Evolutionary conservation across 1,139 yeast species (phyloP).

Genomic region (Nakaseomyces bracarensis): DNA sequence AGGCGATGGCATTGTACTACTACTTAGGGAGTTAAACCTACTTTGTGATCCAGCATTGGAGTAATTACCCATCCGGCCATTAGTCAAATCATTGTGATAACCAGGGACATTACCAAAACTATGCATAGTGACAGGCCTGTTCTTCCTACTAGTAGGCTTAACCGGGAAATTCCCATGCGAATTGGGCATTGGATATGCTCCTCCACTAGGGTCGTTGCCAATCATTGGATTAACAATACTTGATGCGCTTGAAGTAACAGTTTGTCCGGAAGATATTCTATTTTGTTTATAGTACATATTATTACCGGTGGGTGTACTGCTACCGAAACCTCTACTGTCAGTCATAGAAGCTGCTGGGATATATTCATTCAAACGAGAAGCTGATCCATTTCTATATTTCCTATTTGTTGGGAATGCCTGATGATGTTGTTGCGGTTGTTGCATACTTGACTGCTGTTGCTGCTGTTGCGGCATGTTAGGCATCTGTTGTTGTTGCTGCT

Average conservation of each 20-base stretch:
- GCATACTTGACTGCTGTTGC: constrained; percentile 8
- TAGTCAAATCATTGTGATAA: constrained; percentile 14
- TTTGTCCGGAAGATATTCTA: constrained; percentile 6
- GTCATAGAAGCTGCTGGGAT: background rate
- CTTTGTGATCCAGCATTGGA: constrained; percentile 12
- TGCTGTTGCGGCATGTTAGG: background rate
- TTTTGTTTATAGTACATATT: constrained; percentile 7
- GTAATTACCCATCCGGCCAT: constrained; percentile 10
- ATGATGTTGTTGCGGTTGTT: constrained; percentile 11
- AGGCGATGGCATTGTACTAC: constrained; percentile 11
- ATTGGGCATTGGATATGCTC: background rate
- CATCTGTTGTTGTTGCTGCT: constrained; percentile 6
- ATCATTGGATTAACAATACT: background rate
- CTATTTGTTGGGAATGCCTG: constrained; percentile 10
- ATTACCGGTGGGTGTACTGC: background rate
- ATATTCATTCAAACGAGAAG: constrained; percentile 1
- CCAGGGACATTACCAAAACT: constrained; percentile 29
- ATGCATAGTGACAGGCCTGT: constrained; percentile 27
- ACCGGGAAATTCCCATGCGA: constrained; percentile 6
- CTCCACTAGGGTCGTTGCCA: background rate
- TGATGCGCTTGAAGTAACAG: background rate
- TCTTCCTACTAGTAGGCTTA: constrained; percentile 31
- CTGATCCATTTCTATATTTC: constrained; percentile 9
- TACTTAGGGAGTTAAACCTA: constrained; percentile 14
- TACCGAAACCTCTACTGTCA: background rate